Percentiles rank a stretch among this genome's conserved stretches.
Evolutionary conservation across 345 rosid genomes (phyloP).

Genomic region (Gossypium sturtianum): DNA sequence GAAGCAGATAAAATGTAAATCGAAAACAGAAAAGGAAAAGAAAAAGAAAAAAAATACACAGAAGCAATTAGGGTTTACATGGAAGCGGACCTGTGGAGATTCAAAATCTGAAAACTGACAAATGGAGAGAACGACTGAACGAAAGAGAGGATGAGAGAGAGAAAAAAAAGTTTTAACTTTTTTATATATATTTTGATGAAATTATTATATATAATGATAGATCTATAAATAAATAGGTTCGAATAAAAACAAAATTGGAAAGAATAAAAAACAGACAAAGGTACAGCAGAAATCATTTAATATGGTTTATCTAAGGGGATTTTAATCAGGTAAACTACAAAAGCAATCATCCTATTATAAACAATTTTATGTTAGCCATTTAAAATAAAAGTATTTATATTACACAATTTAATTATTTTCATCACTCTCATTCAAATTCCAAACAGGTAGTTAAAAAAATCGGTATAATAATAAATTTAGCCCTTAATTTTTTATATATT

Average conservation of each 20-base stretch:
- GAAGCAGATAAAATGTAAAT: constrained; percentile 13
- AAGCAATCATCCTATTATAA: too few species aligned
- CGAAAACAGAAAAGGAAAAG: not conserved
- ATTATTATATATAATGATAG: not conserved
- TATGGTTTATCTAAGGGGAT: too few species aligned
- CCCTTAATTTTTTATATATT: too few species aligned
- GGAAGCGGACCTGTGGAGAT: constrained; percentile 28
- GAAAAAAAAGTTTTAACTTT: too few species aligned
- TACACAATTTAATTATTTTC: too few species aligned
- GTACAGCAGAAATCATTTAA: not conserved
- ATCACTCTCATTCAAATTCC: fast-evolving
- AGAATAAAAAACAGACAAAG: constrained; percentile 15
- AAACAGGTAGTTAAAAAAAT: too few species aligned
- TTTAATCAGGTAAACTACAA: too few species aligned
- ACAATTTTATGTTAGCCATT: too few species aligned
- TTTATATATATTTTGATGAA: not conserved
- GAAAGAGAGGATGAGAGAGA: constrained; percentile 10
- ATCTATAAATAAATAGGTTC: too few species aligned
- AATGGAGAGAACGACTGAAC: constrained; percentile 14
- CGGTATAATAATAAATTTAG: fast-evolving
- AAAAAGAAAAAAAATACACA: constrained; percentile 12
- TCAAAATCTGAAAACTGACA: constrained; percentile 17
- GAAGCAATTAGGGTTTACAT: constrained; percentile 27
- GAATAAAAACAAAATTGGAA: not conserved
- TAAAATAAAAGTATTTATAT: too few species aligned